Evolutionary conservation across 441 rosid species (phyloP).

Genomic region (Gossypium aridum): DNA sequence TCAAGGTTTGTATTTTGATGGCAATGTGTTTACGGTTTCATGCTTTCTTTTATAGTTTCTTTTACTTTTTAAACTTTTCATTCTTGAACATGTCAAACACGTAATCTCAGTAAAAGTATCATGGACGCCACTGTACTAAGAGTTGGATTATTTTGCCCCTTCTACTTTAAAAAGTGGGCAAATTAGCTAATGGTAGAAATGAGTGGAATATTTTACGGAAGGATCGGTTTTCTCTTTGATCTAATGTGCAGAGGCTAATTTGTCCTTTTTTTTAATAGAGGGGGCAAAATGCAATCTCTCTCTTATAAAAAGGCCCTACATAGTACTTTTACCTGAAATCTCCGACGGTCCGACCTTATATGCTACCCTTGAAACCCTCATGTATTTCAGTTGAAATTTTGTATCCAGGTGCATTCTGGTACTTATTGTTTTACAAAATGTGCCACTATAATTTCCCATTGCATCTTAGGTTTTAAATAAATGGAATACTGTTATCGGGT

Average conservation of each 20-base stretch:
- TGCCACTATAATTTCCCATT: not conserved
- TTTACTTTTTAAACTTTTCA: not conserved
- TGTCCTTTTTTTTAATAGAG: not conserved
- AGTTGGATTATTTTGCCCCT: not conserved
- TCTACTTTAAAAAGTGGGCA: not conserved
- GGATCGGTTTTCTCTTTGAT: not conserved
- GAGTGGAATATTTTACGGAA: not conserved
- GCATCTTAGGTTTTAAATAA: not conserved
- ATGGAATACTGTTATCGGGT: not conserved
- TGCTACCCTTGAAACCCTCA: not conserved
- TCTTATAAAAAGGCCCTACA: not conserved
- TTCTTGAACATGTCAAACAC: not conserved
- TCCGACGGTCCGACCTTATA: not conserved
- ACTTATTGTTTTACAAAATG: not conserved
- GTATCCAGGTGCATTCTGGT: not conserved
- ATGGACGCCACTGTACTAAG: not conserved
- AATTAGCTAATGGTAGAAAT: not conserved
- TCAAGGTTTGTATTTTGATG: constrained; percentile 39
- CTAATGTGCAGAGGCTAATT: not conserved
- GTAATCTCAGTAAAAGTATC: not conserved
- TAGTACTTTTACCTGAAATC: not conserved
- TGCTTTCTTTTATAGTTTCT: not conserved
- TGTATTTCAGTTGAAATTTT: not conserved
- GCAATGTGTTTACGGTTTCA: constrained; percentile 1
- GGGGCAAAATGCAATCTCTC: not conserved